Evolutionary conservation across 768 basidiomycete genomes (phyloP).

Genomic region (Sarcomyxa edulis): DNA sequence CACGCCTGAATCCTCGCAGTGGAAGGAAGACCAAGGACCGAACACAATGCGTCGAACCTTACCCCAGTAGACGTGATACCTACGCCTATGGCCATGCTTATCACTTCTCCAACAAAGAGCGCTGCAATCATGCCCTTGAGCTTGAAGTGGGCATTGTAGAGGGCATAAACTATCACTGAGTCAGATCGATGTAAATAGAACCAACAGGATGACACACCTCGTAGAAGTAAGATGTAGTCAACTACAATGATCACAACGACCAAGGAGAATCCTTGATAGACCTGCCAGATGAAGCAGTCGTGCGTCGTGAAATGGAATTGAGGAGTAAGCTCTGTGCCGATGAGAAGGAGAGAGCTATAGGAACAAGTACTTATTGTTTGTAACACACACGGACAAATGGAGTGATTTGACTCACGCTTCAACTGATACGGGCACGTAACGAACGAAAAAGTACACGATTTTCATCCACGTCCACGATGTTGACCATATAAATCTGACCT

Average conservation of each 20-base stretch:
- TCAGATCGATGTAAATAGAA: constrained; percentile 1
- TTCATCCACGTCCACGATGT: constrained; percentile 30
- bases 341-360: constrained; percentile 26
- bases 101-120: constrained; percentile 23
- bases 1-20: constrained; percentile 28
- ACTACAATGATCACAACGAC: constrained; percentile 22
- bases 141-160: constrained; percentile 29
- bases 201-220: constrained; percentile 21
- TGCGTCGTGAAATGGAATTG: constrained; percentile 29
- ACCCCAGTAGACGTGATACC: constrained; percentile 24
- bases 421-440: constrained; percentile 30
- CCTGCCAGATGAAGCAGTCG: constrained; percentile 39
- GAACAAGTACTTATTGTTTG: neutral
- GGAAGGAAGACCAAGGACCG: constrained; percentile 20
- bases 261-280: constrained; percentile 33
- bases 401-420: constrained; percentile 24
- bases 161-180: constrained; percentile 25
- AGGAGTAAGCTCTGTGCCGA: constrained; percentile 30
- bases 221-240: constrained; percentile 34
- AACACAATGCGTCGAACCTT: constrained; percentile 27
- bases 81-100: constrained; percentile 24
- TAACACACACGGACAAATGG: neutral
- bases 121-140: constrained; percentile 20
- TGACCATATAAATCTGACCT: no score
- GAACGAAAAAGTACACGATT: constrained; percentile 28